A percentile compares a stretch with the other conserved stretches of the same genome.
phyloP scores from a whole-genome alignment of 495 filamentous ascomycete species.

The Rusavskia elegans region DNA sequence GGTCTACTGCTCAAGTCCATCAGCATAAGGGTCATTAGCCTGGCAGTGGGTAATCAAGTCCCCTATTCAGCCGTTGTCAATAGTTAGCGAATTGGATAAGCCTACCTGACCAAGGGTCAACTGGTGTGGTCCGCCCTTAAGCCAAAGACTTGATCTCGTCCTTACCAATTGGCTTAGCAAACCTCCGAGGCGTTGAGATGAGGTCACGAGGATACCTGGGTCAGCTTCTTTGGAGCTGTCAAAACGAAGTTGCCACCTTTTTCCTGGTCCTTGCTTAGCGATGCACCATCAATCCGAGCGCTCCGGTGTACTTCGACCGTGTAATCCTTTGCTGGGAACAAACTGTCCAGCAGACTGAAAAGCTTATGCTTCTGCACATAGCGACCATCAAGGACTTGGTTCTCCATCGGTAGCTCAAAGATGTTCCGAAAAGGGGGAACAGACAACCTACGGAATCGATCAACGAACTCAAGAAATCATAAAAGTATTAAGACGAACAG shows the following conservation, averaged over 20 bases:
- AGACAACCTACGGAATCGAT: too few relatives aligned
- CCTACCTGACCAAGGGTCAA: background rate
- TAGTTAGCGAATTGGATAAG: too few relatives aligned
- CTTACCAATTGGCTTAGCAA: background rate
- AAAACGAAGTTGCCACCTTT: background rate
- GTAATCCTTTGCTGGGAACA: slow-evolving; percentile 1
- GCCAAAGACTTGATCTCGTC: slow-evolving; percentile 1
- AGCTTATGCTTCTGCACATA: slow-evolving; percentile 4
- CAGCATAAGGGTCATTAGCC: too few relatives aligned
- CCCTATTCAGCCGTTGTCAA: too few relatives aligned
- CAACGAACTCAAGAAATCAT: too few relatives aligned
- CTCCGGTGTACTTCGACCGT: background rate
- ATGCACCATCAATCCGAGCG: background rate
- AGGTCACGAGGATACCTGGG: background rate
- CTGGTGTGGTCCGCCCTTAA: background rate
- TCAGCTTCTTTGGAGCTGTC: background rate
- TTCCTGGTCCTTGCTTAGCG: slow-evolving; percentile 2
- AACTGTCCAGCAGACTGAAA: background rate
- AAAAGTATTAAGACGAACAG: too few relatives aligned
- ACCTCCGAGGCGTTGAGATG: background rate
- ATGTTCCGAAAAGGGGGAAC: too few relatives aligned
- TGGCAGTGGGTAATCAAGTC: too few relatives aligned
- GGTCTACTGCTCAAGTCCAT: too few relatives aligned
- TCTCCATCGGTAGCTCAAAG: too few relatives aligned
- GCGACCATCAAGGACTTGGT: background rate